These are phyloP conservation scores for Boletus sp. DNA, from an alignment of 1,284 basidiomycete species.

Conservation along the genomic window DNA sequence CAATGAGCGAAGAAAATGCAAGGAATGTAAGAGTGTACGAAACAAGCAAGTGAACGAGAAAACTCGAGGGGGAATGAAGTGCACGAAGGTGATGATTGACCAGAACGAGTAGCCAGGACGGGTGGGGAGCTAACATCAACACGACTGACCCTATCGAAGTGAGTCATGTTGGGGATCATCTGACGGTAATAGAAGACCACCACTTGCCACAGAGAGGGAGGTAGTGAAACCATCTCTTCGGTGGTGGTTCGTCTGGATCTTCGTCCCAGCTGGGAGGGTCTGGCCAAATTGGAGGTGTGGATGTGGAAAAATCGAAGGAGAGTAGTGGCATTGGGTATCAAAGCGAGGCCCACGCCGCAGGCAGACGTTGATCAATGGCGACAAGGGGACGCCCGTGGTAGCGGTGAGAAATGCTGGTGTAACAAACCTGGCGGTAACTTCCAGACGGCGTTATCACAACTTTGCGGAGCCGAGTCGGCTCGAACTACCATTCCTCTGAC, in stretches of 20 bases:
- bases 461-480: no score
- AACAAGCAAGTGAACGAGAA: slow-evolving; percentile 50
- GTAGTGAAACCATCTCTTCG: slow-evolving; percentile 58
- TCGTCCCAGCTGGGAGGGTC: slow-evolving; percentile 17
- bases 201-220: slow-evolving; percentile 51
- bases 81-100: slow-evolving; percentile 61
- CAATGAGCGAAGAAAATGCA: slow-evolving; percentile 65
- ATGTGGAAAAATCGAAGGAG: slow-evolving; percentile 25
- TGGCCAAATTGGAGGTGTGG: slow-evolving; percentile 6
- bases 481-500: no score
- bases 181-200: not conserved
- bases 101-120: slow-evolving; percentile 63
- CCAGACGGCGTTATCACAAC: no score
- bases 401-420: not conserved
- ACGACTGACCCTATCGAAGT: slow-evolving; percentile 47
- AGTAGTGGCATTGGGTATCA: slow-evolving; percentile 28
- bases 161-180: slow-evolving; percentile 8
- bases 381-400: not conserved
- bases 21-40: slow-evolving; percentile 64
- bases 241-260: slow-evolving; percentile 30
- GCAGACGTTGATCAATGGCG: not conserved
- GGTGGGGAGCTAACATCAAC: slow-evolving; percentile 66
- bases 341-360: not conserved
- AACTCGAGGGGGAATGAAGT: slow-evolving; percentile 43
- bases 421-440: no score